These are phyloP conservation scores for Suillus fuscotomentosus DNA, from an alignment of 768 basidiomycete genomes.

Conservation along the genomic window DNA sequence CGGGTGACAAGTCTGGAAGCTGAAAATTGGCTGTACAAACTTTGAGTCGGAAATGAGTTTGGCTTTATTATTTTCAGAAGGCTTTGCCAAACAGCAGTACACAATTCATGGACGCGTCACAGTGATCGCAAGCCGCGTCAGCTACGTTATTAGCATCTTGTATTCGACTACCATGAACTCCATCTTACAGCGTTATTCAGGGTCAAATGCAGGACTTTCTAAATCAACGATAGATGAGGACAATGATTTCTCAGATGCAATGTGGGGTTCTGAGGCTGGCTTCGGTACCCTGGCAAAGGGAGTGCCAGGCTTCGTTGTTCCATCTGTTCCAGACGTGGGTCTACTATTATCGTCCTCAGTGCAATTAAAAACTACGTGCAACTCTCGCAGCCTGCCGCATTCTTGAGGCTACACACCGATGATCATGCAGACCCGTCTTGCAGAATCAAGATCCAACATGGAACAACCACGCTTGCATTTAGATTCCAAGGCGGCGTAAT, in stretches of 20 bases:
- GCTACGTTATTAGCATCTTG: conserved; percentile 8
- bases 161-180: conserved; percentile 59
- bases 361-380: conserved; percentile 9
- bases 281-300: conserved; percentile 74
- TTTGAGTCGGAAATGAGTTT: not conserved
- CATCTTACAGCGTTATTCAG: conserved; percentile 63
- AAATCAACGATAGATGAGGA: conserved; percentile 55
- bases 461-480: conserved; percentile 98
- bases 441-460: conserved; percentile 97
- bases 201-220: conserved; percentile 48
- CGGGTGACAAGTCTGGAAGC: not conserved
- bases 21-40: not conserved
- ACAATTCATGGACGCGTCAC: conserved; percentile 20
- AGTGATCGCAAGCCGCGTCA: conserved; percentile 30
- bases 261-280: conserved; percentile 84
- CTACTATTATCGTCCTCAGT: not conserved
- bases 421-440: conserved; percentile 93
- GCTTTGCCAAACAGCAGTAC: conserved; percentile 1
- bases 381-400: conserved; percentile 72
- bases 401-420: conserved; percentile 92
- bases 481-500: conserved; percentile 95
- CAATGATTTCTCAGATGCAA: conserved; percentile 60
- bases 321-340: conserved; percentile 75
- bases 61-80: not conserved
- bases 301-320: conserved; percentile 69